Percentiles rank a stretch among this genome's conserved stretches.
Conservation (phyloP, 2,329 filamentous ascomycete genomes). For the Botrytis squamosa region DNA sequence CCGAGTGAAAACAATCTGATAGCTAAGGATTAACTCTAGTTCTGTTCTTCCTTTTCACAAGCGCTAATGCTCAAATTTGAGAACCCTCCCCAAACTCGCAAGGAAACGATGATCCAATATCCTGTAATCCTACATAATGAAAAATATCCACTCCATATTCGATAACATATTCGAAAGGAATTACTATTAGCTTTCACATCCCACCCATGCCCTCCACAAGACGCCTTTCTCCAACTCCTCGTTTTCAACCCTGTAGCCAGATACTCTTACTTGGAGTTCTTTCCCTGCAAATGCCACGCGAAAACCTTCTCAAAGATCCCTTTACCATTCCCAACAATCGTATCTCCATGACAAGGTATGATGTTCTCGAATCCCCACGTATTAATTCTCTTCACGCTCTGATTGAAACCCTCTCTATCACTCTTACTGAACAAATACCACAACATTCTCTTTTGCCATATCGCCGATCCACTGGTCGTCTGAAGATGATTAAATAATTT, state of each 20-base stretch:
- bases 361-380: conserved; percentile 82
- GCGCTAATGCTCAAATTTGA: background rate
- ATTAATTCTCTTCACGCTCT: conserved; percentile 67
- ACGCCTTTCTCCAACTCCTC: background rate
- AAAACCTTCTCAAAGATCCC: conserved; percentile 74
- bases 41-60: background rate
- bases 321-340: conserved; percentile 73
- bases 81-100: background rate
- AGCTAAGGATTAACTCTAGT: background rate
- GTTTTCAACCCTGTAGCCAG: background rate
- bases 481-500: conserved; percentile 58
- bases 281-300: conserved; percentile 71
- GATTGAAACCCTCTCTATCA: conserved; percentile 67
- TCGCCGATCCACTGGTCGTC: conserved; percentile 60
- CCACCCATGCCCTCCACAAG: background rate
- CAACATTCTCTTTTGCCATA: conserved; percentile 73
- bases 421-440: conserved; percentile 69
- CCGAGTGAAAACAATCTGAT: background rate
- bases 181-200: background rate
- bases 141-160: background rate
- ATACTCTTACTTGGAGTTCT: conserved; percentile 17
- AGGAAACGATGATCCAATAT: background rate
- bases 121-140: background rate
- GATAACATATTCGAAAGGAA: background rate
- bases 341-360: conserved; percentile 92